A percentile compares a stretch with the other conserved stretches of the same genome.
These are phyloP conservation scores for Fabrea salina DNA, from an alignment of 169 alveolate genomes.

Conservation along the genomic window DNA sequence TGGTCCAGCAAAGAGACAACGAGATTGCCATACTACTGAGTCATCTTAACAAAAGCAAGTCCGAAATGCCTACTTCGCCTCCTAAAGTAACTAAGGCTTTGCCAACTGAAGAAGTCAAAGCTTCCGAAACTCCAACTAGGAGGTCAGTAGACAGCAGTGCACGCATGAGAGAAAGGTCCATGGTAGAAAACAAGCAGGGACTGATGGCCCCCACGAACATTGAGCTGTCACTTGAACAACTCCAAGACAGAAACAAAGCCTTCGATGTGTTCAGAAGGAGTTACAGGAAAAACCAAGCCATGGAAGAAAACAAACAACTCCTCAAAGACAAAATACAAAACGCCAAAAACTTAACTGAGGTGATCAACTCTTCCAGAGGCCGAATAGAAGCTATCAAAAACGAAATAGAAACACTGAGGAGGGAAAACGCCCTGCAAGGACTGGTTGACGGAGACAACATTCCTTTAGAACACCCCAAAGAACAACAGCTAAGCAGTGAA, in stretches of 20 bases:
- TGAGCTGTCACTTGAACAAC: conserved; percentile 30
- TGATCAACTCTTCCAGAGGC: conserved; percentile 67
- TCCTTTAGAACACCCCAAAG: conserved; percentile 49
- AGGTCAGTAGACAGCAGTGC: conserved; percentile 38
- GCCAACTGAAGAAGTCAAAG: neutral
- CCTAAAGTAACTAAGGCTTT: neutral
- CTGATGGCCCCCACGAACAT: neutral
- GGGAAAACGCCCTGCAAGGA: conserved; percentile 71
- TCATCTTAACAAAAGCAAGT: conserved; percentile 6
- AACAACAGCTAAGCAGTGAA: conserved; percentile 40
- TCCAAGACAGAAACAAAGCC: conserved; percentile 75
- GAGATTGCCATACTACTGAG: conserved; percentile 78
- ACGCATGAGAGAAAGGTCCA: conserved; percentile 11
- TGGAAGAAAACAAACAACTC: conserved; percentile 67
- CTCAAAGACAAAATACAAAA: conserved; percentile 58
- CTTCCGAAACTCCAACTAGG: neutral
- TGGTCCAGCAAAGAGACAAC: conserved; percentile 75
- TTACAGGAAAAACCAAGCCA: conserved; percentile 75
- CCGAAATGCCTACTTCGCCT: neutral
- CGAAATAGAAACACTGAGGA: conserved; percentile 52
- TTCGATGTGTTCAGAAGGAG: conserved; percentile 82
- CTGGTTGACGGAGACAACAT: conserved; percentile 56
- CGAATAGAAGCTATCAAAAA: conserved; percentile 41
- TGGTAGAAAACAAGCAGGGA: neutral
- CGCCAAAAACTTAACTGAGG: conserved; percentile 68